Conservation (phyloP, 2,329 filamentous ascomycete species). For the Cordyceps cateniannulata region DNA sequence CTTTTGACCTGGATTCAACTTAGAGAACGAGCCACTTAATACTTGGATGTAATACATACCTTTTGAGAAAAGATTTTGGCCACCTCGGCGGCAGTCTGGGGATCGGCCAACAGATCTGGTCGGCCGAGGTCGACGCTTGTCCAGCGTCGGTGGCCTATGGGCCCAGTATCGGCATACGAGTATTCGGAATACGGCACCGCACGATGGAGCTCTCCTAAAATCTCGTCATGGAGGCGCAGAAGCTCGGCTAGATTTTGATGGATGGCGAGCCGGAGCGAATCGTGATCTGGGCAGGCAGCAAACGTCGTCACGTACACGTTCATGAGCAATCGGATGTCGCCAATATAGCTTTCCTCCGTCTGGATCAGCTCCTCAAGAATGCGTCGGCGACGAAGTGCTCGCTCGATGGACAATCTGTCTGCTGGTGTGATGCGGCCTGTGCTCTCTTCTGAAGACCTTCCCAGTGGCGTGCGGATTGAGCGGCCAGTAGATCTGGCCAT, state of each 20-base stretch:
- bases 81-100: slow-evolving; percentile 53
- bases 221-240: slow-evolving; percentile 73
- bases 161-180: slow-evolving; percentile 34
- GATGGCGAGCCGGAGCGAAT: slow-evolving; percentile 60
- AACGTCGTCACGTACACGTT: slow-evolving; percentile 78
- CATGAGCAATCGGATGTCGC: slow-evolving; percentile 77
- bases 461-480: slow-evolving; percentile 6
- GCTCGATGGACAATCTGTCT: slow-evolving; percentile 46
- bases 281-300: slow-evolving; percentile 60
- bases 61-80: slow-evolving; percentile 55
- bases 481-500: slow-evolving; percentile 5
- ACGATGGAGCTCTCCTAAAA: slow-evolving; percentile 67
- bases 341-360: slow-evolving; percentile 84
- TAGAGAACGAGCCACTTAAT: not conserved
- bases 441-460: slow-evolving; percentile 57
- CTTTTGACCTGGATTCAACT: slow-evolving; percentile 56
- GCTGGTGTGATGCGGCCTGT: slow-evolving; percentile 47
- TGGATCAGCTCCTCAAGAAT: slow-evolving; percentile 79
- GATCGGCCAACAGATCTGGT: slow-evolving; percentile 50
- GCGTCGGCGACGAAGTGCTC: slow-evolving; percentile 68
- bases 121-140: slow-evolving; percentile 41
- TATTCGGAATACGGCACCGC: slow-evolving; percentile 64
- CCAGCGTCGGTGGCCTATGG: slow-evolving; percentile 38
- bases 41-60: slow-evolving; percentile 28
- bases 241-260: slow-evolving; percentile 76